Evolutionary conservation across 2,329 filamentous ascomycete genomes (phyloP).

Genomic region (Zymoseptoria tritici): DNA sequence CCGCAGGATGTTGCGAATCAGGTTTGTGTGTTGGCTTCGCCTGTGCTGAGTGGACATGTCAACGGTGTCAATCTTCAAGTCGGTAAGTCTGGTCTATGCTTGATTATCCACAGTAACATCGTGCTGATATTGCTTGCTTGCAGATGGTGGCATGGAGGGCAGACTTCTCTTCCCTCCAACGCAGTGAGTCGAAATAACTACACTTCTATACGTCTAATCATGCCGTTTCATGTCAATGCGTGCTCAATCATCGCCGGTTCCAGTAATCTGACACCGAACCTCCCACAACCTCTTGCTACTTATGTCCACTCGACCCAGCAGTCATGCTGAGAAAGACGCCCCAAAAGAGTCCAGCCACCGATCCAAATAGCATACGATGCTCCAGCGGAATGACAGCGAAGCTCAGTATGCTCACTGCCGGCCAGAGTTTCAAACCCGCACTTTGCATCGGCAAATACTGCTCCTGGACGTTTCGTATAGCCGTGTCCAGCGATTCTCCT

Average conservation of each 20-base stretch:
- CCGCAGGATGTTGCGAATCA: conserved; percentile 25
- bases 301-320: conserved; percentile 17
- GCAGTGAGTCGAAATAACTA: background rate
- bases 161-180: conserved; percentile 18
- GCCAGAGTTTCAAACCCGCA: conserved; percentile 69
- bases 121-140: conserved; percentile 8
- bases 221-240: background rate
- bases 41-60: conserved; percentile 23
- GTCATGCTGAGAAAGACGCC: conserved; percentile 66
- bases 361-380: conserved; percentile 62
- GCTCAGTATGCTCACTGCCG: conserved; percentile 60
- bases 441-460: conserved; percentile 46
- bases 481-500: conserved; percentile 17
- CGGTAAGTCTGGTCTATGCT: conserved; percentile 4
- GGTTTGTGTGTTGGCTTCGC: conserved; percentile 24
- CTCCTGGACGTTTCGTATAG: conserved; percentile 16
- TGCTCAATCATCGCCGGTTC: background rate
- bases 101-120: background rate
- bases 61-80: conserved; percentile 21
- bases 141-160: conserved; percentile 28
- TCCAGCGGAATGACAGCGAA: conserved; percentile 67
- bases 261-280: background rate
- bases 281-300: background rate
- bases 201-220: background rate
- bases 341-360: conserved; percentile 65